Conservation (phyloP, 805 yeast genomes). For the Candida golubevii region DNA sequence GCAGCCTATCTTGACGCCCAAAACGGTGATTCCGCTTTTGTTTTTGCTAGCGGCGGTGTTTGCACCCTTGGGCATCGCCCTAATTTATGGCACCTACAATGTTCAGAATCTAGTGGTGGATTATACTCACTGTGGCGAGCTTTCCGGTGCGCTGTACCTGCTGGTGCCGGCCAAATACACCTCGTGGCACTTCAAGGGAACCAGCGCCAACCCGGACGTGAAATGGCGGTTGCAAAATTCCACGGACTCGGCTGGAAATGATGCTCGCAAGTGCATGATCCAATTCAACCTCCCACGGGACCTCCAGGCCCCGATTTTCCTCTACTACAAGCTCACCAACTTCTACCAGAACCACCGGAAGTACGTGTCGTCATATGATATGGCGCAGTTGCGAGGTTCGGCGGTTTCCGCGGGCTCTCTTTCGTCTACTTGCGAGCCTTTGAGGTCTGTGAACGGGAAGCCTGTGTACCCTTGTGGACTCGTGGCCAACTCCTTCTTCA, state of each 20-base stretch:
- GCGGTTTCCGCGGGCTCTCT: slow-evolving; percentile 54
- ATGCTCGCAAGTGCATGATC: slow-evolving; percentile 50
- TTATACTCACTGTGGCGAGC: slow-evolving; percentile 62
- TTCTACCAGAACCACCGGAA: slow-evolving; percentile 94
- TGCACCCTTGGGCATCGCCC: slow-evolving; percentile 87
- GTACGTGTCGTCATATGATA: slow-evolving; percentile 81
- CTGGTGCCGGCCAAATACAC: slow-evolving; percentile 59
- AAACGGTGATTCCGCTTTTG: slow-evolving; percentile 81
- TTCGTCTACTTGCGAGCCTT: slow-evolving; percentile 35
- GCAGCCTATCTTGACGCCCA: slow-evolving; percentile 90
- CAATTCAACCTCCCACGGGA: slow-evolving; percentile 70
- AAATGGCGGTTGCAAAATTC: slow-evolving; percentile 54
- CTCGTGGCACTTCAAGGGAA: slow-evolving; percentile 55
- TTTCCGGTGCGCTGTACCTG: slow-evolving; percentile 35
- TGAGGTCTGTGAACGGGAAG: slow-evolving; percentile 37
- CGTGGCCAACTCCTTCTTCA: slow-evolving; percentile 88
- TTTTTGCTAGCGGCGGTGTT: slow-evolving; percentile 71
- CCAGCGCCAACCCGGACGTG: slow-evolving; percentile 42
- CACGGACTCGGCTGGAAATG: slow-evolving; percentile 36
- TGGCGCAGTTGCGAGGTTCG: slow-evolving; percentile 73
- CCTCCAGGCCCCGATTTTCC: slow-evolving; percentile 63
- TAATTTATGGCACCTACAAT: slow-evolving; percentile 69
- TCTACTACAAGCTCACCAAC: slow-evolving; percentile 84
- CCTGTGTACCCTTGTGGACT: slow-evolving; percentile 87
- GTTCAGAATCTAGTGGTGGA: slow-evolving; percentile 74